These are phyloP conservation scores for Solanum lycopersicoides DNA, from an alignment of 257 asterid genomes.

Conservation along the genomic window DNA sequence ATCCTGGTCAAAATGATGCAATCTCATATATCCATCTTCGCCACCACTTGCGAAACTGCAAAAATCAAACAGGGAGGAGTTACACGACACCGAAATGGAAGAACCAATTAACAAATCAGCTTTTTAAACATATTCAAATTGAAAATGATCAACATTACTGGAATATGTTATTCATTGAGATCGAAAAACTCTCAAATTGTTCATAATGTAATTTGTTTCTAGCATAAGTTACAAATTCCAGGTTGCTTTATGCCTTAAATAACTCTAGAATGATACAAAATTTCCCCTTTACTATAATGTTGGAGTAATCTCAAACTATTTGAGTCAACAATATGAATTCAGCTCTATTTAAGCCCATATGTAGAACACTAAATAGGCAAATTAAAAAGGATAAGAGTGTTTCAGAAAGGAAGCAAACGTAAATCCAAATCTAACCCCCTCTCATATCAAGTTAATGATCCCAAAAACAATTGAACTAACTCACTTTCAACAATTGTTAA, in stretches of 20 bases:
- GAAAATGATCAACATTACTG: not conserved
- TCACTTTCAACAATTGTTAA: not conserved
- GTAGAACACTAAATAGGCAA: no score
- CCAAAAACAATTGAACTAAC: not conserved
- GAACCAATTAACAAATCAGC: not conserved
- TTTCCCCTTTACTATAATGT: no score
- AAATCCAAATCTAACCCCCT: not conserved
- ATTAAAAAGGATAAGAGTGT: not conserved
- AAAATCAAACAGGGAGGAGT: not conserved
- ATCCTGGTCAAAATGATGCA: constrained; percentile 79
- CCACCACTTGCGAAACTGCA: constrained; percentile 86
- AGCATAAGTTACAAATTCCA: not conserved
- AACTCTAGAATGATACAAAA: not conserved
- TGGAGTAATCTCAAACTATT: no score
- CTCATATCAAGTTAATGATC: not conserved
- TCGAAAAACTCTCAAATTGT: not conserved
- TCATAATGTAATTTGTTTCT: not conserved
- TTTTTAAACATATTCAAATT: not conserved
- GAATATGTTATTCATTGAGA: not conserved
- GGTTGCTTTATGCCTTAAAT: not conserved
- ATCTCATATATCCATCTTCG: constrained; percentile 87
- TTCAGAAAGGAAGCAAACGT: not conserved
- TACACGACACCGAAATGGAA: not conserved
- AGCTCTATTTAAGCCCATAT: no score
- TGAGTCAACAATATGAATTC: no score